Evolutionary conservation across 2,329 filamentous ascomycete species (phyloP), one percentile per base, ranked within the genome.

Genomic region (Pestalotiopsis sp.): DNA sequence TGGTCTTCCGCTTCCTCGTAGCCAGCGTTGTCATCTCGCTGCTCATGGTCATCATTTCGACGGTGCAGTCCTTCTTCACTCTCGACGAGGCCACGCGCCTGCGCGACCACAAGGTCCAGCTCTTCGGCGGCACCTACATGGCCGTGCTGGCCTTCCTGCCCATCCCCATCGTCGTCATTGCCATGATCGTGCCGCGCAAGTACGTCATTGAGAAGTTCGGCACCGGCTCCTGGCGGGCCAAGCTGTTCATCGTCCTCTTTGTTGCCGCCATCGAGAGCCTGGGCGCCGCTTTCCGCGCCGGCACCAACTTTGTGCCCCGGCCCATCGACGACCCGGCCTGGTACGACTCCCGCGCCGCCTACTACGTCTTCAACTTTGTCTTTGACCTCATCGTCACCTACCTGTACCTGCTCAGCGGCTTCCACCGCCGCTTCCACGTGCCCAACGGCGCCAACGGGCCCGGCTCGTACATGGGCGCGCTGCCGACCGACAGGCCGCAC

Each of bases 281-380:
- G 4, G 89, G 89, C 12, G 88, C 89, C 0, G 81, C 82, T 4
- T 91, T 89, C 78, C 83, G 89, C n/a, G 80, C 83, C 31, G 89
- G 84, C 2, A 85, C 83, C 0, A 79, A 73, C 13, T 89, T 83
- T 77, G 80, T 81, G 68, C 77, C 81, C 1, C 81, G 79, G 67
- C 83, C 75, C 31, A 74, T 73, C 69, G 83, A 66, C 2, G 66
- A 84, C 68, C 84, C 87, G 7, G 86, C 89, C 4, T 87, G 85
- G 80, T 92, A 89, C 72, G 82, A 89, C 73, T 81, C 80, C 67
- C 89, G 87, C 74, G 86, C 86, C 3, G 84, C 83, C 67, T 92
- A 91, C 79, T 93, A 92, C 77, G 77, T 88, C 65, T 89, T 91
- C 77, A 87, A 89, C 75, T 92, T 91, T 73, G 78, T 79, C 0